phyloP scores from a whole-genome alignment of 768 basidiomycete species.

The Suillus clintonianus region DNA sequence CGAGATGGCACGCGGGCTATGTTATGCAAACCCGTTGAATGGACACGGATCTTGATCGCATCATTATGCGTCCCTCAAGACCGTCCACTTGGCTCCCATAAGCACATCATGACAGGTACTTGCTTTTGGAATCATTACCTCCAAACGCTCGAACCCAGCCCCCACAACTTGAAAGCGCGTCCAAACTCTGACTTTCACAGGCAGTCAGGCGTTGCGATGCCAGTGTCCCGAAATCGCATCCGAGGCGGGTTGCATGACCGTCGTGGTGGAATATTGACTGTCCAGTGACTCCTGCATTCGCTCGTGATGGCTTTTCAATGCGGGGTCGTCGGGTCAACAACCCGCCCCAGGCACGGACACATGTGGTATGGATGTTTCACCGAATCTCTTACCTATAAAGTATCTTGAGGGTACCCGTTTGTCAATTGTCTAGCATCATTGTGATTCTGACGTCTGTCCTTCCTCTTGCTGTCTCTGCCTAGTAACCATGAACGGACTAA shows the following conservation, averaged over 20 bases:
- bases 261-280: not conserved
- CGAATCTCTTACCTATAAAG: not conserved
- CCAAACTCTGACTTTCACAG: not conserved
- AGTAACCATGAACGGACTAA: not conserved
- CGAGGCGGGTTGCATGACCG: not conserved
- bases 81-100: too few relatives aligned
- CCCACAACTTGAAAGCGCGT: too few relatives aligned
- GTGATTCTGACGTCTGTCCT: not conserved
- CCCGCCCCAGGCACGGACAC: not conserved
- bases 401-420: not conserved
- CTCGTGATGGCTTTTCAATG: not conserved
- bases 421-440: not conserved
- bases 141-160: too few relatives aligned
- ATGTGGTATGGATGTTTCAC: not conserved
- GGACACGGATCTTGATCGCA: too few relatives aligned
- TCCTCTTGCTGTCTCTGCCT: not conserved
- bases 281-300: not conserved
- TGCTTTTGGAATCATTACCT: too few relatives aligned
- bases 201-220: not conserved
- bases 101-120: too few relatives aligned
- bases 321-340: not conserved
- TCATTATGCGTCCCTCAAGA: too few relatives aligned
- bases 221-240: not conserved
- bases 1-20: not conserved
- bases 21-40: not conserved